Base-by-base conservation (phyloP, 495 filamentous ascomycete species). In the Xylaria nigripes region DNA sequence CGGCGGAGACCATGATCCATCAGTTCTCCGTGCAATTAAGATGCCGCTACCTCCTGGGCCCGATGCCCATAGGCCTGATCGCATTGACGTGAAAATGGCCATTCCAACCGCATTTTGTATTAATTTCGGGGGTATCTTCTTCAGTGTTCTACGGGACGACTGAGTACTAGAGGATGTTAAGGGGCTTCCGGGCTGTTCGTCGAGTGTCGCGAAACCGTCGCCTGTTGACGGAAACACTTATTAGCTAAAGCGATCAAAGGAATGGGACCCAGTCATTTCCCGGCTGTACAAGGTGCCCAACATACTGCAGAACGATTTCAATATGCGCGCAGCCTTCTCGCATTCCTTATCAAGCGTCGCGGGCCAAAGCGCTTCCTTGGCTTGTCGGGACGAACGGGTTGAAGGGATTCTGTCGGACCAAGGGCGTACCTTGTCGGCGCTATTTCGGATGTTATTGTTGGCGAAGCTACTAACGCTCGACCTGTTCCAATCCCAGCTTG, bases 61-160 rank as follows among this genome's bases (percentile, higher is more conserved):
- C 50, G 88, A 89, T 34, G 92, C 74, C 90, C 90, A 96, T 16
- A 96, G 77, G 30, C 90, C 90, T 16, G 89, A 89, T 47, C 90
- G 84, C 87, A 96, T 91, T 19, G 87, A 91, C 0, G 90, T 94
- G 72, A 96, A 96, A 57, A 96, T 85, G 23, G 88, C 89, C 32
- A 96, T 70, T 12, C 89, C 90, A 62, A 92, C 88, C 10, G 90
- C 90, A 69, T 86, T 84, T 61, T 85, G 79, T 51, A 96, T 86
- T 43, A 95, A 88, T 63, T 86, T 72, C 27, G 81, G 69, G 0
- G 90, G 90, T 23, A 96, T 95, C 72, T 90, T 90, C 70, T 92
- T 86, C 15, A 89, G 67, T 1, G 89, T 78, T 50, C 75, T 80
- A 42, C 48, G 48, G 41, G 65, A 56, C 24, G 62, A 63, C 15